These are phyloP conservation scores for Ophiostoma novo-ulmi DNA, from an alignment of 2,329 filamentous ascomycete genomes.

Conservation along the genomic window DNA sequence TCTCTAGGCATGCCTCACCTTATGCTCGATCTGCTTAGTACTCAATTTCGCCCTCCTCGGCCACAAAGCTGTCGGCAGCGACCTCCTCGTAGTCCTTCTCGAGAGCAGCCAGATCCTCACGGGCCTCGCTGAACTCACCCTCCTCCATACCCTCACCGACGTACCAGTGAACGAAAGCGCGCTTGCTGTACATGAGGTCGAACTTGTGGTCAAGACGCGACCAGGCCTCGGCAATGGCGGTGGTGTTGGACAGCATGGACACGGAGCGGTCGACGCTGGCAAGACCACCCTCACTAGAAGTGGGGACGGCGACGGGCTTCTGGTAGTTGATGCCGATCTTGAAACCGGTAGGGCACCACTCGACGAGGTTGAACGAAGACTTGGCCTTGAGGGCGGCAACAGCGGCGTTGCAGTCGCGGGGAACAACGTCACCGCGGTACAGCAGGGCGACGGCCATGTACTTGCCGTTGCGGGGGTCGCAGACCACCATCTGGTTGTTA, in stretches of 20 bases:
- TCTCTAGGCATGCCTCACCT: neutral
- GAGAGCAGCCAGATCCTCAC: conserved; percentile 77
- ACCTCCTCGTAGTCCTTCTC: conserved; percentile 88
- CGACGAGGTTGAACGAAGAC: conserved; percentile 66
- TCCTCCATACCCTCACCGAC: conserved; percentile 91
- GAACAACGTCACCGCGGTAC: conserved; percentile 67
- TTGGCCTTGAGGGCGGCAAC: conserved; percentile 65
- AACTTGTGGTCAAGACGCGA: conserved; percentile 69
- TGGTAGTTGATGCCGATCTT: conserved; percentile 73
- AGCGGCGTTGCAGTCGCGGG: conserved; percentile 63
- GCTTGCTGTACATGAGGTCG: conserved; percentile 74
- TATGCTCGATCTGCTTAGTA: conserved; percentile 55
- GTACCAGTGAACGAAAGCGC: conserved; percentile 72
- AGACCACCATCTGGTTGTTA: conserved; percentile 75
- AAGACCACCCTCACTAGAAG: conserved; percentile 52
- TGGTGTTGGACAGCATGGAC: conserved; percentile 69
- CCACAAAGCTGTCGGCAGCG: conserved; percentile 63
- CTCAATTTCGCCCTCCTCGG: conserved; percentile 64
- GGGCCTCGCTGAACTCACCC: conserved; percentile 81
- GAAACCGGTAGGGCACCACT: conserved; percentile 72
- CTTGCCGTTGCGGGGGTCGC: conserved; percentile 68
- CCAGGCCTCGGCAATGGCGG: conserved; percentile 68
- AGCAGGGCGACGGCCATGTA: conserved; percentile 71
- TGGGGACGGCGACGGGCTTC: conserved; percentile 57
- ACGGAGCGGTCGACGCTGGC: conserved; percentile 59